These are phyloP conservation scores for Nakaseomyces glabratus DNA, from an alignment of 1,139 yeast genomes.

Conservation along the genomic window DNA sequence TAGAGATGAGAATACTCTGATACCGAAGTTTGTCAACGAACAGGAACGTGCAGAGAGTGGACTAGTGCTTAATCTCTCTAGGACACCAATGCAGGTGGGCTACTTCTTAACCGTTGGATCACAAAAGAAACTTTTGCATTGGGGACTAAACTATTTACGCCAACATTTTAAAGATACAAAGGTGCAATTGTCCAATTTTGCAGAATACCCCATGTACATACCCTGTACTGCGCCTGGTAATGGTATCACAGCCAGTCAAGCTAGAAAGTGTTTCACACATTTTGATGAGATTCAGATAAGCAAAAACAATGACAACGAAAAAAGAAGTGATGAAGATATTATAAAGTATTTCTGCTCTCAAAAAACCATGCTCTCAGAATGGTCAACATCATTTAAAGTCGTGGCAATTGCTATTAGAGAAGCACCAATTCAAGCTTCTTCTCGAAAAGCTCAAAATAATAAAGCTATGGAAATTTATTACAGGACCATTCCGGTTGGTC, in stretches of 20 bases:
- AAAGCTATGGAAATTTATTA: constrained; percentile 8
- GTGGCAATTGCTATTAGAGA: background rate
- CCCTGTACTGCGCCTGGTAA: constrained; percentile 14
- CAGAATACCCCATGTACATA: constrained; percentile 18
- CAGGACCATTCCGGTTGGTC: constrained; percentile 11
- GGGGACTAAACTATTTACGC: constrained; percentile 10
- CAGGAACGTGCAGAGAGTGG: background rate
- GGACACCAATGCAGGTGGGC: constrained; percentile 17
- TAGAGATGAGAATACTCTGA: background rate
- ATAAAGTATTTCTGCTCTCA: constrained; percentile 4
- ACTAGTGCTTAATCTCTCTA: background rate
- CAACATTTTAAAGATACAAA: constrained; percentile 8
- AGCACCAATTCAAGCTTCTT: background rate
- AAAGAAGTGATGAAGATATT: constrained; percentile 1
- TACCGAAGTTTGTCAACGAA: background rate
- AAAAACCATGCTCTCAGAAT: constrained; percentile 1
- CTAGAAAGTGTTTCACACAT: constrained; percentile 5
- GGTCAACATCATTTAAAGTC: constrained; percentile 5
- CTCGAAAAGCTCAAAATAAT: background rate
- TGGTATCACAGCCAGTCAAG: constrained; percentile 1
- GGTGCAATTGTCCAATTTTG: constrained; percentile 7
- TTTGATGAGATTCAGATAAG: constrained; percentile 13
- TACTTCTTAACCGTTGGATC: constrained; percentile 16
- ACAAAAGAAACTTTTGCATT: constrained; percentile 11
- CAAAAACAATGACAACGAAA: constrained; percentile 9